Conservation (phyloP, 768 basidiomycete genomes). For the Suillus tomentosus region DNA sequence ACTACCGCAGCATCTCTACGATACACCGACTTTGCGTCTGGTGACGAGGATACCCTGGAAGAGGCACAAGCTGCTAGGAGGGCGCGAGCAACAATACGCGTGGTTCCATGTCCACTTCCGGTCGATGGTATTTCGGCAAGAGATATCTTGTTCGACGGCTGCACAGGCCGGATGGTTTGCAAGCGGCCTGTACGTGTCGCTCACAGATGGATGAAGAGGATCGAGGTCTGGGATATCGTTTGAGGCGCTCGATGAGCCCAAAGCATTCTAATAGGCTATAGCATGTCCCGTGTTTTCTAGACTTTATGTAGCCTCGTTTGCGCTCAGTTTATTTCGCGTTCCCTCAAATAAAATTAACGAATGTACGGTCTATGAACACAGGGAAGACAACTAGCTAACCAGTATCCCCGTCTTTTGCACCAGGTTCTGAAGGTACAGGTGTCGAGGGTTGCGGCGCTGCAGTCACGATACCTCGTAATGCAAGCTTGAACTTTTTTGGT, state of each 20-base stretch:
- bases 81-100: slow-evolving; percentile 6
- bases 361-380: slow-evolving; percentile 9
- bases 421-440: slow-evolving; percentile 58
- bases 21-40: slow-evolving; percentile 8
- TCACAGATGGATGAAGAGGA: slow-evolving; percentile 11
- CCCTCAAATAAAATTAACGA: slow-evolving; percentile 9
- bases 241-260: background rate
- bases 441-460: slow-evolving; percentile 38
- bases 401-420: slow-evolving; percentile 74
- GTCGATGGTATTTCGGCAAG: slow-evolving; percentile 10
- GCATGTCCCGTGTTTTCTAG: background rate
- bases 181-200: slow-evolving; percentile 7
- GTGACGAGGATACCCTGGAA: slow-evolving; percentile 9
- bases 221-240: slow-evolving; percentile 10
- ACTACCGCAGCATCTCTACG: slow-evolving; percentile 6
- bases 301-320: slow-evolving; percentile 7
- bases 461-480: slow-evolving; percentile 46
- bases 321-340: slow-evolving; percentile 4
- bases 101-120: slow-evolving; percentile 10
- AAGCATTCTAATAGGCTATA: slow-evolving; percentile 3
- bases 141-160: slow-evolving; percentile 6
- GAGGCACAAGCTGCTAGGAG: slow-evolving; percentile 9
- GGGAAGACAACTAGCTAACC: slow-evolving; percentile 43
- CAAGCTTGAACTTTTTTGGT: slow-evolving; percentile 75
- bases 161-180: slow-evolving; percentile 9